Conservation (phyloP, 2,329 filamentous ascomycete genomes). For the Ramularia endophylla region DNA sequence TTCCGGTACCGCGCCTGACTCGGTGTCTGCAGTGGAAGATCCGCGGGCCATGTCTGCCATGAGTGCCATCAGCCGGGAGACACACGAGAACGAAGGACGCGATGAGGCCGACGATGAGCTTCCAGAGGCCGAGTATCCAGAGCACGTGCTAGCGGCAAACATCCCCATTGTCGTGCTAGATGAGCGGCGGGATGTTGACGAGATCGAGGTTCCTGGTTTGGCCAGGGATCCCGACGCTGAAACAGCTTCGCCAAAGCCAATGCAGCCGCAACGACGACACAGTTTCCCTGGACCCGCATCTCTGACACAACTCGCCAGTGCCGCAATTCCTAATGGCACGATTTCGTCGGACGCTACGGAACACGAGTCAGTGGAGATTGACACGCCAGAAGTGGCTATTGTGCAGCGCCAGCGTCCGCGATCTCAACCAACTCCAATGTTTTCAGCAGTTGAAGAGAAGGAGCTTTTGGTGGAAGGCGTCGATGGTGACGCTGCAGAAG, state of each 20-base stretch:
- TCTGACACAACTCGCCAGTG: conserved; percentile 4
- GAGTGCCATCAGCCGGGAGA: conserved; percentile 9
- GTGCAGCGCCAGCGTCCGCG: too few species aligned
- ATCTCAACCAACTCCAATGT: too few species aligned
- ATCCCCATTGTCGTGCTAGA: conserved; percentile 69
- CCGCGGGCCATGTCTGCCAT: conserved; percentile 17
- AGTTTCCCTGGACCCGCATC: conserved; percentile 16
- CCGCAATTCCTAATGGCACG: background rate
- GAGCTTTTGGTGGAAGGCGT: conserved; percentile 2
- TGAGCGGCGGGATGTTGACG: conserved; percentile 61
- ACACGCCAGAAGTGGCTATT: too few species aligned
- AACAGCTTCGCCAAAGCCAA: conserved; percentile 4
- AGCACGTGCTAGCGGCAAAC: conserved; percentile 45
- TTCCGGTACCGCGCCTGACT: conserved; percentile 17
- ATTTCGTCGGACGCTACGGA: background rate
- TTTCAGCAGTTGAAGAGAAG: too few species aligned
- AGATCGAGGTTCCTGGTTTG: conserved; percentile 74
- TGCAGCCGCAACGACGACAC: conserved; percentile 22
- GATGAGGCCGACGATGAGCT: conserved; percentile 12
- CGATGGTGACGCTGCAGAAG: conserved; percentile 6
- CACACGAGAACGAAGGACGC: conserved; percentile 5
- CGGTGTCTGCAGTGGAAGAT: conserved; percentile 16
- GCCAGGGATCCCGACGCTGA: conserved; percentile 58
- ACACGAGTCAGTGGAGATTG: too few species aligned
- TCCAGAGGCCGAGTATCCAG: conserved; percentile 37